Evolutionary conservation across 352 stramenopile genomes (phyloP).

Genomic region (Blastocystis sp.): DNA sequence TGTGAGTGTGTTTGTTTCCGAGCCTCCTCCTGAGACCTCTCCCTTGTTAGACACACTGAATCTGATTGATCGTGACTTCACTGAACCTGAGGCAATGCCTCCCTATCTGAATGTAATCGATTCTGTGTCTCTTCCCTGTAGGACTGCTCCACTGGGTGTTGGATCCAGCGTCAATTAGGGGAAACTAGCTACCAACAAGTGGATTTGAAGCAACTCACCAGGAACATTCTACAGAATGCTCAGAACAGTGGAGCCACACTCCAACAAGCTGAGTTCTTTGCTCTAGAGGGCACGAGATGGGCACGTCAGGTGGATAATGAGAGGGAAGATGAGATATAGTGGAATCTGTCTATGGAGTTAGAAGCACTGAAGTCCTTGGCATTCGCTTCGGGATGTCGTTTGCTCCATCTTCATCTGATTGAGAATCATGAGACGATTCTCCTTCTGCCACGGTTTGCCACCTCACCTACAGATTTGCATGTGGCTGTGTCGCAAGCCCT

Average conservation of each 20-base stretch:
- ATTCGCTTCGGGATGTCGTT: neutral
- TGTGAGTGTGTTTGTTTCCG: neutral
- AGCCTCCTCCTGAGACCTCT: neutral
- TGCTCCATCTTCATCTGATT: conserved; percentile 37
- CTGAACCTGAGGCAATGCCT: conserved; percentile 20
- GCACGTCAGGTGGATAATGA: neutral
- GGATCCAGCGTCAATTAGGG: conserved; percentile 20
- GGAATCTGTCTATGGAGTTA: conserved; percentile 26
- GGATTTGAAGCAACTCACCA: neutral
- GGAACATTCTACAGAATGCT: neutral
- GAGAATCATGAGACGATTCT: conserved; percentile 12
- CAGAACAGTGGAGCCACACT: neutral
- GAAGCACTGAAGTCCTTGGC: conserved; percentile 10
- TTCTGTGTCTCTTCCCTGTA: neutral
- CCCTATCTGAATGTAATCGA: conserved; percentile 20
- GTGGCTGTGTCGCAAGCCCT: conserved; percentile 15
- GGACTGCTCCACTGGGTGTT: conserved; percentile 18
- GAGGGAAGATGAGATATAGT: neutral
- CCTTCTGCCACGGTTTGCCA: conserved; percentile 2
- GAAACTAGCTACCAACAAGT: conserved; percentile 23
- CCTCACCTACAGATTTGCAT: neutral
- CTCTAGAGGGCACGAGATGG: conserved; percentile 11
- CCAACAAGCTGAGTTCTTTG: neutral
- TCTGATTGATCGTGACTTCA: neutral
- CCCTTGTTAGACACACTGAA: conserved; percentile 22